Evolutionary conservation across 768 basidiomycete genomes (phyloP), one percentile per base, ranked within the genome.

Genomic region (Epithele typhae): DNA sequence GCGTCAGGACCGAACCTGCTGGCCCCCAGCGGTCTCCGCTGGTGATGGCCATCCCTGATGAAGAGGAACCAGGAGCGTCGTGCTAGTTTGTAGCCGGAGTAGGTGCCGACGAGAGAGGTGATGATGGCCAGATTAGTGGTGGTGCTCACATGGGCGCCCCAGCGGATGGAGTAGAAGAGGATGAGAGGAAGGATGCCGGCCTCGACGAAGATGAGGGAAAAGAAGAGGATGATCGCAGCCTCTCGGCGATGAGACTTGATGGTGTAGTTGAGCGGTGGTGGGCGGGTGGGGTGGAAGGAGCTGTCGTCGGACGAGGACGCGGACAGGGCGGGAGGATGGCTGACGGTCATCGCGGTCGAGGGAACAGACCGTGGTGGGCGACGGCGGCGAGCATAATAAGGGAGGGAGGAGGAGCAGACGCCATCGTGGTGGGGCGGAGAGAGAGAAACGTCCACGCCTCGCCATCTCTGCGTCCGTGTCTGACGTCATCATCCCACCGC

Each of bases 91-190:
- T 59, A 57, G 12, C 61, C 59, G n/a, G 57, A 58, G 34, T 60
- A 59, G 17, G 63, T 59, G 25, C 63, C 63, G 21, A 63, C 59
- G 37, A 61, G 49, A n/a, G 51, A 52, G 22, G 63, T 64, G 43
- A 64, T 61, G 54, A 64, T 64, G 24, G 63, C 63, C 40, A 64
- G 60, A 46, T 63, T 64, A 30, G 55, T 63, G 5, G 61, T 60
- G 14, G 46, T 56, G 40, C 42, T 51, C 35, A 64, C 57, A 37
- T 63, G 63, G 0, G 63, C 60, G 35, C 63, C 63, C 61, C 61
- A 63, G 17, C 48, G 46, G 6, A 64, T 55, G 1, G 60, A 53
- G 48, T 57, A 64, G 54, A 61, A 64, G 35, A 64, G 55, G 24
- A 64, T 60, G 44, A 64, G 56, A 3, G 61, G 63, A 21, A 64